Conservation (phyloP, 2,329 filamentous ascomycete species). For the Fusarium secorum region DNA sequence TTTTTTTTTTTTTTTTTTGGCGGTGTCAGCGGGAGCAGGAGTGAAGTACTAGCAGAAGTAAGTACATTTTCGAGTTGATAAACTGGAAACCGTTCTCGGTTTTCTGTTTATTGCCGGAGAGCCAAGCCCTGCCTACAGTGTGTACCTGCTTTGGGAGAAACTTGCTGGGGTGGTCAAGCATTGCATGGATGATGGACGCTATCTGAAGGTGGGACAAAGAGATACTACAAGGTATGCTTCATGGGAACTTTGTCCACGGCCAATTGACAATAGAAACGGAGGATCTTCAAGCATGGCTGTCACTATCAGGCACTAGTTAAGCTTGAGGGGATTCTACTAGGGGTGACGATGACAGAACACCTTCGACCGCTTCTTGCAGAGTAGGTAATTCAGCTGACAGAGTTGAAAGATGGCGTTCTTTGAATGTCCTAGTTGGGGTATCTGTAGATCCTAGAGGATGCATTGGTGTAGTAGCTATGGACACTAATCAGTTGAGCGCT, state of each 20-base stretch:
- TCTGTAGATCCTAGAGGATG: slow-evolving; percentile 3
- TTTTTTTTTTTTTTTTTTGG: too few species aligned
- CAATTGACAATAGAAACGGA: slow-evolving; percentile 6
- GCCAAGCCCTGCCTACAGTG: slow-evolving; percentile 16
- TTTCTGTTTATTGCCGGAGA: slow-evolving; percentile 24
- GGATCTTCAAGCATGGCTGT: slow-evolving; percentile 22
- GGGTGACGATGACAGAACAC: not conserved
- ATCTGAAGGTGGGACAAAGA: slow-evolving; percentile 26
- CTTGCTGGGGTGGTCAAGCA: slow-evolving; percentile 13
- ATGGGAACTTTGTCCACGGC: slow-evolving; percentile 6
- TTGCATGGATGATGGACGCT: slow-evolving; percentile 6
- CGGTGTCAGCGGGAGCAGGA: slow-evolving; percentile 13
- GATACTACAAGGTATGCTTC: slow-evolving; percentile 4
- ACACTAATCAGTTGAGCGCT: not conserved
- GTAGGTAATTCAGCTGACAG: slow-evolving; percentile 10
- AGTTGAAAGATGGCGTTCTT: slow-evolving; percentile 13
- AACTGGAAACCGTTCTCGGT: not conserved
- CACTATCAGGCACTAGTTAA: not conserved
- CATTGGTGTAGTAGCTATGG: not conserved
- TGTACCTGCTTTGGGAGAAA: not conserved
- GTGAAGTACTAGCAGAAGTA: not conserved
- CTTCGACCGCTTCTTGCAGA: slow-evolving; percentile 19
- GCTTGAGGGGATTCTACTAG: slow-evolving; percentile 1
- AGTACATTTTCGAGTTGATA: not conserved
- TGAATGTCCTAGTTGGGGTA: not conserved